A percentile compares a stretch with the other conserved stretches of the same genome.
phyloP scores from a whole-genome alignment of 192 early-diverging fungal species.

The Chytriomyces sp. region DNA sequence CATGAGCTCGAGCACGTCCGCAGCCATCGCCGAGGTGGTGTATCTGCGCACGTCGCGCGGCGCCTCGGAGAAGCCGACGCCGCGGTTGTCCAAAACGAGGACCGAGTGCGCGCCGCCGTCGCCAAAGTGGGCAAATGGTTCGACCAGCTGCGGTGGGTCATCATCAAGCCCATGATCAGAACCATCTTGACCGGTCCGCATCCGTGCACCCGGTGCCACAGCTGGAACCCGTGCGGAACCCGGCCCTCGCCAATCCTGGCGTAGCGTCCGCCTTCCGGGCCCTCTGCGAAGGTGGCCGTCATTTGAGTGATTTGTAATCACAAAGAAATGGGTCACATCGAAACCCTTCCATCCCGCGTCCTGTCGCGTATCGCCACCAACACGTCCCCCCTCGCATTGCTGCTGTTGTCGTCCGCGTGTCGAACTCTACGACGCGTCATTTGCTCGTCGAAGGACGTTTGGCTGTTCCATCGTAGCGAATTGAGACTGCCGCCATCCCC shows the following conservation, averaged over 20 bases:
- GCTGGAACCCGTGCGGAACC: constrained; percentile 43
- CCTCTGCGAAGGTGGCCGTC: no score
- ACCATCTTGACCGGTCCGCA: constrained; percentile 69
- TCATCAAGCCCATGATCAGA: constrained; percentile 69
- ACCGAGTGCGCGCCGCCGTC: constrained; percentile 67
- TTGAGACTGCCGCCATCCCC: no score
- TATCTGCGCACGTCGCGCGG: constrained; percentile 51
- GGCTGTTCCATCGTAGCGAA: no score
- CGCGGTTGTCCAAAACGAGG: constrained; percentile 84
- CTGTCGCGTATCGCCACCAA: no score
- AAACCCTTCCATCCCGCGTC: no score
- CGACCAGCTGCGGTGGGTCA: constrained; percentile 47
- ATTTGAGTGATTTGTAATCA: no score
- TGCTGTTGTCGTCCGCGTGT: no score
- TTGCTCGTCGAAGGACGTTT: no score
- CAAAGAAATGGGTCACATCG: no score
- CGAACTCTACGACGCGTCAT: no score
- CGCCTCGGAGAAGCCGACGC: constrained; percentile 63
- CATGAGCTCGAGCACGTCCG: constrained; percentile 70
- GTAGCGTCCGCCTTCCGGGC: not conserved
- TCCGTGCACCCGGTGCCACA: constrained; percentile 84
- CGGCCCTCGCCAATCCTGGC: constrained; percentile 37
- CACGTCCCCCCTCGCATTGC: no score
- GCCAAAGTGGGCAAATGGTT: constrained; percentile 68
- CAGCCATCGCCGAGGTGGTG: constrained; percentile 74